Evolutionary conservation across 1,284 basidiomycete genomes (phyloP).

Genomic region (Stereum hirsutum): DNA sequence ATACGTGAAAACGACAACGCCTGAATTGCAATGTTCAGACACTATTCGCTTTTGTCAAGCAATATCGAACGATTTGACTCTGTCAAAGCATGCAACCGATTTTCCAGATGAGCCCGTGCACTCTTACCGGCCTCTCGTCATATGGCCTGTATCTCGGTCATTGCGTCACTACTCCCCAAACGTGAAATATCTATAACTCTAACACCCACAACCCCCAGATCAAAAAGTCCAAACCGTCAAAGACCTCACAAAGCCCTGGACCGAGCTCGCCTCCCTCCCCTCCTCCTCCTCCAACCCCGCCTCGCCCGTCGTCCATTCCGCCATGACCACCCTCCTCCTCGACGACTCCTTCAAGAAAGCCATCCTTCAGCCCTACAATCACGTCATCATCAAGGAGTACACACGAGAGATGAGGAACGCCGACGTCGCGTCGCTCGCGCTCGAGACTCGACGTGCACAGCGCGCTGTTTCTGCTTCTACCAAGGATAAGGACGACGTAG

Average conservation of each 20-base stretch:
- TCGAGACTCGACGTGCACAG: slow-evolving; percentile 12
- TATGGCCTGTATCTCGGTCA: too few relatives aligned
- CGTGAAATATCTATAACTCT: slow-evolving; percentile 5
- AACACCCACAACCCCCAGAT: slow-evolving; percentile 24
- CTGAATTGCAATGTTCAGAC: too few relatives aligned
- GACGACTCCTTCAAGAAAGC: slow-evolving; percentile 80
- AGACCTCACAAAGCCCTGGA: slow-evolving; percentile 72
- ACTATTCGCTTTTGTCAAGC: too few relatives aligned
- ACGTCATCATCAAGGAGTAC: slow-evolving; percentile 70
- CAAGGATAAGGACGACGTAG: too few relatives aligned
- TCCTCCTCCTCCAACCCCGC: slow-evolving; percentile 4
- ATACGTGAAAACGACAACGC: too few relatives aligned
- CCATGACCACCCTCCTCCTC: slow-evolving; percentile 65
- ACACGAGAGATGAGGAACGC: slow-evolving; percentile 29
- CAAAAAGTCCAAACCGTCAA: slow-evolving; percentile 68
- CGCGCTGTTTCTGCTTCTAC: too few relatives aligned
- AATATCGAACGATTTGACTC: too few relatives aligned
- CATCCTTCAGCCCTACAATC: slow-evolving; percentile 71
- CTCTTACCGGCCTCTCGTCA: too few relatives aligned
- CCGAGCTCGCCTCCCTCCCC: slow-evolving; percentile 23
- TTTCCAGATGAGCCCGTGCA: too few relatives aligned
- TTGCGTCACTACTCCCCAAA: too few relatives aligned
- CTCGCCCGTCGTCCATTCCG: slow-evolving; percentile 34
- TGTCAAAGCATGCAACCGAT: too few relatives aligned
- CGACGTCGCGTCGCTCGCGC: slow-evolving; percentile 29